Base-by-base conservation (phyloP, 1,284 basidiomycete species). In the Tranzscheliella williamsii region DNA sequence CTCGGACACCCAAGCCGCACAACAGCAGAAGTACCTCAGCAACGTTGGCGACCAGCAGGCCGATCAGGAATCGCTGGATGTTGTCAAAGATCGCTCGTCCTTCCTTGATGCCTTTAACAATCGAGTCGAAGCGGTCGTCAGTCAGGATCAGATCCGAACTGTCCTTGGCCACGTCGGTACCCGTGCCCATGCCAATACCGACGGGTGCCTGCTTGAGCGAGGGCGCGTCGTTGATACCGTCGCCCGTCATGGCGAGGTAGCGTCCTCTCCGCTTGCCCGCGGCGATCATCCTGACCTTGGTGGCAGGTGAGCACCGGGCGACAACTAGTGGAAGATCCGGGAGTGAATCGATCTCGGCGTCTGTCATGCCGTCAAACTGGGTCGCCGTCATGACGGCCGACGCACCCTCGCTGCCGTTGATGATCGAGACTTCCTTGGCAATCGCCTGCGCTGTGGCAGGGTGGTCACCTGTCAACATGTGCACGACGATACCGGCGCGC, bases 151-250 rank as follows among this genome's bases (percentile, higher is more conserved):
- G 61, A 30, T 78, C 76, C n/a, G 76, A 71, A 24, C 56, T 60
- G 42, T 82, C 83, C 69, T 84, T 85, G 30, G 86, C 86, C 22
- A 87, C 86, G 63, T 87, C 86, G 6, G 83, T 84, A n/a, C 86
- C 86, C 5, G 82, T 83, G 27, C 86, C 86, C 86, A 88, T 87
- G 9, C 84, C 86, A 57, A 87, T 84, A 38, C 75, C 75, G 40
- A 76, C 65, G 15, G 54, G 56, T 18, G 85, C 83, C 24, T 81
- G 80, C 67, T 83, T 83, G 51, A 84, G 76, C 67, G 83, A 79
- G 9, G 83, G 83, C 5, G 81, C 80, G 67, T 84, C 83, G 70
- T 87, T 87, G 53, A 87, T 81, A 68, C 83, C 83, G 57, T 81
- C 77, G 46, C 78, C 78, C 13, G 74, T 68, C 69, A 72, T 60